Evolutionary conservation across 1,284 basidiomycete genomes (phyloP), one percentile per base, ranked within the genome.

Genomic region (Pseudozyma thailandica): DNA sequence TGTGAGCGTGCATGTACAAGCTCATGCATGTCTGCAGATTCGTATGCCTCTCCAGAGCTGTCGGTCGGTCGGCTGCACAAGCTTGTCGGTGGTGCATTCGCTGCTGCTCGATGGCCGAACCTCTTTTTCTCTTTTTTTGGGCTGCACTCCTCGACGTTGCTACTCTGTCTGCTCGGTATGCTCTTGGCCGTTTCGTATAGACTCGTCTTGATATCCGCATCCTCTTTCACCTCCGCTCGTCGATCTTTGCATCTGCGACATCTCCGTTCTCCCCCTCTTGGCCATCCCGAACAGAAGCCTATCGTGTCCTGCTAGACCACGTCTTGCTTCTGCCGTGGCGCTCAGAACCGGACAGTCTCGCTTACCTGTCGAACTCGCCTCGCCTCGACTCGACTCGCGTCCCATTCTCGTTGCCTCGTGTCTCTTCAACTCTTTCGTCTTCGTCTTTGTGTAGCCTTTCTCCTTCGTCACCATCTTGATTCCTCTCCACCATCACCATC

Each of bases 231-330:
- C 54, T 58, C 62, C 56, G 56, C 56, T 59, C 56, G 56, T 59
- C 56, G 62, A 55, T 55, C 62, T 54, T 53, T 65, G 61, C 61
- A 64, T 46, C 54, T 57, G 45, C 28, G 50, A 35, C 49, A 35
- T 52, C 60, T 48, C 53, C 12, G 30, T 33, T 33, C 28, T 37
- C 13, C n/a, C 7, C 21, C 39, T 31, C 25, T 26, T 27, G 7
- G 44, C 48, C 27, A 20, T 43, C 20, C 31, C 31, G 50, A 31
- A 31, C 46, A n/a, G 43, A 25, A 30, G 50, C 38, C 8, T 33
- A 45, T 49, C 50, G 44, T 49, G 39, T 38, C 18, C 21, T 26
- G 37, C n/a, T 18, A 13, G 26, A 21, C 33, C 47, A 26, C 38
- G 20, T 23, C 16, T 18, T 9, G 21, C 39, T 41, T 23, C 21